A percentile compares a stretch with the other conserved stretches of the same genome.
phyloP scores from a whole-genome alignment of 2,329 filamentous ascomycete species.

The Gliomastix tumulicola region DNA sequence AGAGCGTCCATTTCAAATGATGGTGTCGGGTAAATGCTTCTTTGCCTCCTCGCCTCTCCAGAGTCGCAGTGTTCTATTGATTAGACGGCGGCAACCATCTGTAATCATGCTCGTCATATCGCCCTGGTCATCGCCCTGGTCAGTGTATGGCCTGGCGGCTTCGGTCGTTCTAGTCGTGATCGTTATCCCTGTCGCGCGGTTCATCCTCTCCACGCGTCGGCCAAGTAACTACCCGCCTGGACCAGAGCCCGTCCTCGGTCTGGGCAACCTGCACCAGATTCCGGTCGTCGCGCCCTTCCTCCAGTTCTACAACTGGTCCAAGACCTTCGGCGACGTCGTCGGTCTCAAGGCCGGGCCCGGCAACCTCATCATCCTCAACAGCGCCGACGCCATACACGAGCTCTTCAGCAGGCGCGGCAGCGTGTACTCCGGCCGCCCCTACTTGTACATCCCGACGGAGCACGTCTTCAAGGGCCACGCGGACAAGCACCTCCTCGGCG shows the following conservation, averaged over 20 bases:
- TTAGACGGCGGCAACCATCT: no score
- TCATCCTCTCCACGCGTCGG: conserved; percentile 4
- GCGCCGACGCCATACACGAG: conserved; percentile 19
- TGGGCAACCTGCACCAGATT: conserved; percentile 14
- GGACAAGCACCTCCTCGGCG: conserved; percentile 8
- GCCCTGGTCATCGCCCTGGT: no score
- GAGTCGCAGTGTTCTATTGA: no score
- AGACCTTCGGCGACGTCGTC: conserved; percentile 22
- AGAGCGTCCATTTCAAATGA: no score
- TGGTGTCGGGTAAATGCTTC: no score
- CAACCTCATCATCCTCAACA: conserved; percentile 21
- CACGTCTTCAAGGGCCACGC: conserved; percentile 8
- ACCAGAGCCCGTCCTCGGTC: conserved; percentile 7
- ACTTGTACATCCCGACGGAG: conserved; percentile 11
- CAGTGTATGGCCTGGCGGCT: no score
- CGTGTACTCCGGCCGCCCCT: conserved; percentile 25
- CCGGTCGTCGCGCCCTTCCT: conserved; percentile 10
- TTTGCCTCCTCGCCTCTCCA: no score
- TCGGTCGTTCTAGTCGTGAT: no score
- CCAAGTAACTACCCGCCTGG: conserved; percentile 12
- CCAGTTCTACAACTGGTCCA: conserved; percentile 19
- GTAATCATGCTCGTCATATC: no score
- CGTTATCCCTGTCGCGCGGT: no score
- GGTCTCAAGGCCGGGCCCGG: conserved; percentile 15
- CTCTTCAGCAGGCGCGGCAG: conserved; percentile 24